Base-by-base conservation (phyloP, 2,329 filamentous ascomycete species). In the Microdochium trichocladiopsis region DNA sequence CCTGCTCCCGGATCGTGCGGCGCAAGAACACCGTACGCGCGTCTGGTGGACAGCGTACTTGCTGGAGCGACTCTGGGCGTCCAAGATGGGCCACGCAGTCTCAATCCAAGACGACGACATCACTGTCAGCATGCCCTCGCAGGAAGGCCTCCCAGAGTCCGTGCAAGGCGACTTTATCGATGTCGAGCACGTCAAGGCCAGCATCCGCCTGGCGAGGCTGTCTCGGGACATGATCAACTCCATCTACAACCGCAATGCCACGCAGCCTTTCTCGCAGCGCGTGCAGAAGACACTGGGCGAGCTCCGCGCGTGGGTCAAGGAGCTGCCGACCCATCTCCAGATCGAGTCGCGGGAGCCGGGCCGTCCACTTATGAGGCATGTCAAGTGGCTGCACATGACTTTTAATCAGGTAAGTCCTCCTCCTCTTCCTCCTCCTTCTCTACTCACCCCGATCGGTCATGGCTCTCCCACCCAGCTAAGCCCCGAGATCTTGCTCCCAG, bases 41-140 rank as follows among this genome's bases (percentile, higher is more conserved):
- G 61, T 74, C 1, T 74, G 69, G 66, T 74, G 71, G 71, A 73
- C 72, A 0, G 65, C 72, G 0, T 75, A 74, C 45, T 68, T 64
- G 9, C 63, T 75, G 22, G 73, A 76, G 52, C 68, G 75, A 2
- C 72, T 78, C 65, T 76, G 71, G 68, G 72, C 72, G 2, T 72
- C 74, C 0, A 74, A 76, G 48, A 67, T 78, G 50, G 73, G 75
- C 0, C 69, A 77, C 23, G 74, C 76, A 0, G 68, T 73, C 6
- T 72, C 74, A 37, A 71, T 79, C 5, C 67, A 69, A 12, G 75
- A 79, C 50, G 68, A 74, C 33, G 75, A 76, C 18, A 77, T 78
- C 3, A 63, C 72, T 28, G 70, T 74, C 4, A 69, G 73, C 24
- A 57, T 72, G 5, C 74, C 74, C 0, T 70, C 69, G 0, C 65